phyloP scores from a whole-genome alignment of 139 green algal genomes.

The Pleodorina starrii region DNA sequence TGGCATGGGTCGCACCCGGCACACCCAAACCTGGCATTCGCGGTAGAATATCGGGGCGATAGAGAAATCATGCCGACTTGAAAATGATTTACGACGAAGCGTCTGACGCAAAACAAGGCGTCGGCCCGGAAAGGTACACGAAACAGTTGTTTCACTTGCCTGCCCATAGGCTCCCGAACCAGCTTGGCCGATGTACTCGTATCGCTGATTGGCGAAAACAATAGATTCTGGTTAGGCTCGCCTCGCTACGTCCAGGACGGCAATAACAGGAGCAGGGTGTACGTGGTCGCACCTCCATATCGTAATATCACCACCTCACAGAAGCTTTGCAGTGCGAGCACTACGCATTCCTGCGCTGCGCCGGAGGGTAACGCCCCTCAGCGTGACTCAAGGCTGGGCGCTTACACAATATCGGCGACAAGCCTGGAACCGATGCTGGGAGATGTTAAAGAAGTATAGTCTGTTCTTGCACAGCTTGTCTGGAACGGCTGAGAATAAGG shows the following conservation, averaged over 20 bases:
- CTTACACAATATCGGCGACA: no score
- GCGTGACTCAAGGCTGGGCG: no score
- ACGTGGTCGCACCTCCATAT: not conserved
- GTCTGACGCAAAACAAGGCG: not conserved
- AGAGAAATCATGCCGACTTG: not conserved
- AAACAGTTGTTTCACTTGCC: not conserved
- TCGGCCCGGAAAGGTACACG: no score
- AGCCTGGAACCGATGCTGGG: no score
- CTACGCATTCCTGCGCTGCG: no score
- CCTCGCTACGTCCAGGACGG: not conserved
- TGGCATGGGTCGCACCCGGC: constrained; percentile 4
- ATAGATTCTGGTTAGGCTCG: not conserved
- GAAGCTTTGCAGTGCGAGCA: no score
- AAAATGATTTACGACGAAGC: not conserved
- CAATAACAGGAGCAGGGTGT: not conserved
- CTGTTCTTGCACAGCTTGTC: no score
- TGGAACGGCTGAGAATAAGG: no score
- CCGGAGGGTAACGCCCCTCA: no score
- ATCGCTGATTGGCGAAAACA: not conserved
- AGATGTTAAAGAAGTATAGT: no score
- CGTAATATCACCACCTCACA: no score
- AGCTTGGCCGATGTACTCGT: constrained; percentile 32
- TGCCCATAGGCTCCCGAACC: constrained; percentile 24
- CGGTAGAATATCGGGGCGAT: not conserved
- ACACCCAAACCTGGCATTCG: constrained; percentile 25